Conservation (phyloP, 805 yeast species). For the Schwanniomyces yamadae region DNA sequence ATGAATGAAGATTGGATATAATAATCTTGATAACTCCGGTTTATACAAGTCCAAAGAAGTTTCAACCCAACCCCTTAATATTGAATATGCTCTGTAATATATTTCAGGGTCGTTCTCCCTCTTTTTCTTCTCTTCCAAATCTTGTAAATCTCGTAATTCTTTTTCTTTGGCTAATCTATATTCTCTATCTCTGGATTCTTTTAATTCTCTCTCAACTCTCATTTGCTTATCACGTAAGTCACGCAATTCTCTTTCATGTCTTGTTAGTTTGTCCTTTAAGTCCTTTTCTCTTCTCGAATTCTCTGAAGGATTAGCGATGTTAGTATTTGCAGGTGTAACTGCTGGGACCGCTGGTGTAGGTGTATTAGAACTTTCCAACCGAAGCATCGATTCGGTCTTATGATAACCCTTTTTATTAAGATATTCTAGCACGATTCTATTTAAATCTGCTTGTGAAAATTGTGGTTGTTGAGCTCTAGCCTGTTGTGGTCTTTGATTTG, state of each 20-base stretch:
- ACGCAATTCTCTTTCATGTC: slow-evolving; percentile 32
- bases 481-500: slow-evolving; percentile 9
- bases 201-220: slow-evolving; percentile 35
- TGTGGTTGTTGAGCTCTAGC: slow-evolving; percentile 36
- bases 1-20: slow-evolving; percentile 93
- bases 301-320: slow-evolving; percentile 34
- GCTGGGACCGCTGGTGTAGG: slow-evolving; percentile 52
- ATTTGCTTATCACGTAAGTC: slow-evolving; percentile 35
- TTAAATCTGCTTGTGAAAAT: slow-evolving; percentile 82
- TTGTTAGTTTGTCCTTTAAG: slow-evolving; percentile 23
- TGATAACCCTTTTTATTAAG: slow-evolving; percentile 91
- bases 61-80: slow-evolving; percentile 86
- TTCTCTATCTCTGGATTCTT: slow-evolving; percentile 40
- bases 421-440: slow-evolving; percentile 89
- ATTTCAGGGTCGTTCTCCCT: slow-evolving; percentile 62
- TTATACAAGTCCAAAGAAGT: slow-evolving; percentile 86
- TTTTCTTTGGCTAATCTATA: slow-evolving; percentile 36
- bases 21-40: slow-evolving; percentile 78
- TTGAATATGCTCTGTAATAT: slow-evolving; percentile 76
- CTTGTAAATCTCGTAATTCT: slow-evolving; percentile 37
- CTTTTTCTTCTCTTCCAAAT: slow-evolving; percentile 43
- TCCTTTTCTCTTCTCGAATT: slow-evolving; percentile 27
- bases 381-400: slow-evolving; percentile 88
- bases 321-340: slow-evolving; percentile 44
- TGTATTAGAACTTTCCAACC: slow-evolving; percentile 76